Evolutionary conservation across 352 stramenopile species (phyloP), one percentile per base, ranked within the genome.

Genomic region (Pythium angustatum): DNA sequence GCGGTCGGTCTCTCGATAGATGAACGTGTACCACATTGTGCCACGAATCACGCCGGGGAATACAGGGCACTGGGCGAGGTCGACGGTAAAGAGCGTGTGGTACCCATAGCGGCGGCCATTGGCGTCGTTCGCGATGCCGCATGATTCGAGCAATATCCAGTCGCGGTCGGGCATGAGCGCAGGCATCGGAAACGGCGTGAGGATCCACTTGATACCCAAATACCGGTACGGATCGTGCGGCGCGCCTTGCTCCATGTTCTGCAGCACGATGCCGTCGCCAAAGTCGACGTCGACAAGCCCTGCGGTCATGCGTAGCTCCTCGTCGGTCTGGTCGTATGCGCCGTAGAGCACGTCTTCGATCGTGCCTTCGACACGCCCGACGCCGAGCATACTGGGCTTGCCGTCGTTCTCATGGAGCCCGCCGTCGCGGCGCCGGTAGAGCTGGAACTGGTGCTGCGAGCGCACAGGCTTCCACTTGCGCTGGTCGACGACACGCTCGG

Each of bases 301-400:
- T 44, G 76, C 68, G 1, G 71, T 83, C 17, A 76, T 76, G 47
- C 80, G 74, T 36, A 76, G 60, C 49, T 88, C 77, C 1, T 83
- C 78, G 52, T 84, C 69, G n/a, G 64, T 78, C 21, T 71, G 66
- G 68, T 80, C 77, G 68, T 84, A 82, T 30, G 64, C 69, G 10
- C 79, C 79, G 56, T 83, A 88, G 22, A 88, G 44, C 43, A 83
- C 45, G 47, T 84, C 75, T 28, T 88, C 75, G 31, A 88, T 72
- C 27, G 77, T 75, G 7, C 79, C 79, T 11, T 75, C 63, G 22
- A 86, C 68, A n/a, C 64, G 55, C 5, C 77, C 77, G 9, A 85
- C 57, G 26, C 73, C 75, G 19, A 80, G 71, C 58, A 88, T 75
- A 1, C 45, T 76, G 22, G 72, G 73, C 26, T 63, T 58, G 36